phyloP scores from a whole-genome alignment of 2,329 filamentous ascomycete species.

The Penicillium janthinellum region DNA sequence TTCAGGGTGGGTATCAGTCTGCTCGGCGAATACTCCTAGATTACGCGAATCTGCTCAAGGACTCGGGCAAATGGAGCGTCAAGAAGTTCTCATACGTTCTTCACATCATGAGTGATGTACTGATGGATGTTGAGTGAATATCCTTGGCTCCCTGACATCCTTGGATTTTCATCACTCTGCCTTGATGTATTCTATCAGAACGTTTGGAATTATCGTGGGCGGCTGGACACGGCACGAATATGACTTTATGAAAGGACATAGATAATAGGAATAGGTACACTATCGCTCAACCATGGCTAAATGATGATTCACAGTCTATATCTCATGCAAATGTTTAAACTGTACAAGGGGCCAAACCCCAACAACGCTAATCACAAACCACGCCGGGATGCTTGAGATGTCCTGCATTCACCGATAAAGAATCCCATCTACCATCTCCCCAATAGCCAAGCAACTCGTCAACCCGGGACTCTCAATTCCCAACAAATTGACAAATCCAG shows the following conservation, averaged over 20 bases:
- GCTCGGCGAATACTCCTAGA: constrained; percentile 55
- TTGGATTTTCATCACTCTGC: background rate
- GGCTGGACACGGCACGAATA: background rate
- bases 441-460: constrained; percentile 85
- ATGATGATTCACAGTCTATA: background rate
- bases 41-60: constrained; percentile 56
- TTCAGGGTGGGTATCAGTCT: constrained; percentile 54
- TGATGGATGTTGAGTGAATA: constrained; percentile 39
- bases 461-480: constrained; percentile 93
- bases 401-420: constrained; percentile 47
- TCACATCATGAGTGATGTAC: constrained; percentile 57
- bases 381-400: background rate
- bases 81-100: constrained; percentile 55
- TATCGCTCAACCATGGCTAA: background rate
- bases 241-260: background rate
- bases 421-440: constrained; percentile 67
- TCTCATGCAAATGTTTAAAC: background rate
- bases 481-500: constrained; percentile 84
- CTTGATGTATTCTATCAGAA: constrained; percentile 4
- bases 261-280: background rate
- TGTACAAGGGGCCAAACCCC: background rate
- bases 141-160: background rate
- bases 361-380: constrained; percentile 4
- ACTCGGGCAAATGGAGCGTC: constrained; percentile 55
- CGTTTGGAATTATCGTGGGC: background rate